Evolutionary conservation across 2,329 filamentous ascomycete species (phyloP).

Genomic region (Scedosporium aurantiacum): DNA sequence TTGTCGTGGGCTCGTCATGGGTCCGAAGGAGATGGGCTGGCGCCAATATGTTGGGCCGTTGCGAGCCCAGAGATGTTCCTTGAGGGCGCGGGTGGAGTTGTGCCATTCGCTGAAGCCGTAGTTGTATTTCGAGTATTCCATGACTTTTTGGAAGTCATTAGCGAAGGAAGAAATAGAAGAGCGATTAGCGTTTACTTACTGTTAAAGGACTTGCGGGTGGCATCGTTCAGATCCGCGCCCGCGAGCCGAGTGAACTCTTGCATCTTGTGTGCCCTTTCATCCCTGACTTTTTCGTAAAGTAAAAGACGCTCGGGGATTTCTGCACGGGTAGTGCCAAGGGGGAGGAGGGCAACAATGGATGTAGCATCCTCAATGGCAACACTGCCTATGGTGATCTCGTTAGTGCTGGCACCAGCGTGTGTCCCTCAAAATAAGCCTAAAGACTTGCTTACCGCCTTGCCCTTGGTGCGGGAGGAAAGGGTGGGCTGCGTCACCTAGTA

Average conservation of each 20-base stretch:
- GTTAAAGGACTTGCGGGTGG: conserved; percentile 21
- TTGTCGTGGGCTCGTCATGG: conserved; percentile 14
- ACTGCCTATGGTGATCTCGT: conserved; percentile 46
- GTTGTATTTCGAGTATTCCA: conserved; percentile 3
- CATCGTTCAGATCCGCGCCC: conserved; percentile 33
- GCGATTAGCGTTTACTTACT: conserved; percentile 23
- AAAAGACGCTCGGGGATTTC: conserved; percentile 44
- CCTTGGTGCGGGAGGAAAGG: conserved; percentile 46
- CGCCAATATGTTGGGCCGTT: conserved; percentile 10
- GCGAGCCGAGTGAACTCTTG: conserved; percentile 45
- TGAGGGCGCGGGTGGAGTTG: conserved; percentile 10
- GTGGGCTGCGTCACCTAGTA: conserved; percentile 59
- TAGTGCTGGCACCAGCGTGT: conserved; percentile 22
- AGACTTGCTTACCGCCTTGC: conserved; percentile 25
- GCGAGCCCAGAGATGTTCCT: conserved; percentile 9
- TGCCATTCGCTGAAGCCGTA: conserved; percentile 13
- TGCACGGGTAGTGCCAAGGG: conserved; percentile 25
- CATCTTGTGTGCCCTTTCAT: conserved; percentile 44
- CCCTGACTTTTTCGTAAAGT: conserved; percentile 48
- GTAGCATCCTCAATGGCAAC: conserved; percentile 59
- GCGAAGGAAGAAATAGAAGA: not conserved
- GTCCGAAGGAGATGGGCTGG: conserved; percentile 14
- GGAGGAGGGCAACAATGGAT: conserved; percentile 45
- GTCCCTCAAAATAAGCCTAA: too few species aligned
- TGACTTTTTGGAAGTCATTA: not conserved